Evolutionary conservation across 805 yeast genomes (phyloP), one percentile per base, ranked within the genome.

Genomic region (Sungouiozyma intestinalis): DNA sequence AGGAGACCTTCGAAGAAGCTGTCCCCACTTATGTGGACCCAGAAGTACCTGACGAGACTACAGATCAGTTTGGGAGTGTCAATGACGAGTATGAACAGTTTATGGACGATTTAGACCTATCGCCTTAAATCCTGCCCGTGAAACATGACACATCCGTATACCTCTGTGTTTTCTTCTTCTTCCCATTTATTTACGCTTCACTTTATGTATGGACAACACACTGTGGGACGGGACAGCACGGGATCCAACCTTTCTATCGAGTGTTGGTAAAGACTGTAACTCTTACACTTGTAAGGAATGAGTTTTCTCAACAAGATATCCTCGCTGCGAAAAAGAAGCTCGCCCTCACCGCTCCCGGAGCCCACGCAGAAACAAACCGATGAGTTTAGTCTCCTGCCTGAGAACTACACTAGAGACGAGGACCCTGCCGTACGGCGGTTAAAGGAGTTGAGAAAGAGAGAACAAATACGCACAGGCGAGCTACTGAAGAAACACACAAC

Each of bases 341-440:
- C 29, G 6, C 11, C 29, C 9, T 24, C 29, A 24, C 29, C 13
- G 29, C 37, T 17, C 15, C 31, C 20, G 29, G 34, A 20, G 6
- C 29, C 37, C 4, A n/a, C 8, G 13, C 11, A 36, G 17, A 14
- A 27, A 21, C 32, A 4, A 19, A 45, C 40, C 4, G 46, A 46
- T 3, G 49, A 48, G 5, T 35, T 40, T 16, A 41, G 55, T 7
- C 36, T 57, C 15, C 40, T 62, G 24, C 66, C 65, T 1, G 42
- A 45, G 33, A 50, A 50, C 34, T 62, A 62, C 35, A 47, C 54
- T 2, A 50, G 68, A 40, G 57, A 62, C 17, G 66, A 71, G 4
- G 90, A 82, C 54, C 86, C 88, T 0, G 85, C 85, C 3, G 85
- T 82, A 7, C 76, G 75, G 32, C 60, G 81, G 44, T 62, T 82